phyloP scores from a whole-genome alignment of 331 rosid species.

The Rosa hybrid region DNA sequence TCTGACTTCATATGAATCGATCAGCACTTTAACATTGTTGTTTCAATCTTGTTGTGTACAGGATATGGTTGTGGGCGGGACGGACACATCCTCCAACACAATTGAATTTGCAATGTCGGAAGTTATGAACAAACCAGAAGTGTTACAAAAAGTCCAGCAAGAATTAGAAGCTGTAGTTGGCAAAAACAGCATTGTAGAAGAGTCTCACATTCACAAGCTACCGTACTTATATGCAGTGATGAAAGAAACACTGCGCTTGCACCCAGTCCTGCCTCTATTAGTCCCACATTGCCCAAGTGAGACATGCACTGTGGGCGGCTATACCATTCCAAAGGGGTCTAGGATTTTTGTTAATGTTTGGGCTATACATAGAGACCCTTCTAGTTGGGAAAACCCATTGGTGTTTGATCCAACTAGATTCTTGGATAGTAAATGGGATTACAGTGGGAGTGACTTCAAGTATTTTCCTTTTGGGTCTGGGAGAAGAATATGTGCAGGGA shows the following conservation, averaged over 20 bases:
- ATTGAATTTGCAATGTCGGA: conserved; percentile 72
- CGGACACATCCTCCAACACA: conserved; percentile 69
- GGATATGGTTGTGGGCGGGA: conserved; percentile 87
- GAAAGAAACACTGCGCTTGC: conserved; percentile 79
- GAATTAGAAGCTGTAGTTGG: conserved; percentile 61
- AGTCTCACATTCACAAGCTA: conserved; percentile 52
- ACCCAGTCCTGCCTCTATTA: conserved; percentile 60
- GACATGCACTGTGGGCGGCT: conserved; percentile 54
- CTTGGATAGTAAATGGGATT: conserved; percentile 54
- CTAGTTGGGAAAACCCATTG: conserved; percentile 60
- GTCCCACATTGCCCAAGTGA: conserved; percentile 74
- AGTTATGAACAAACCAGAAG: conserved; percentile 45
- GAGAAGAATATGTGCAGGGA: conserved; percentile 77
- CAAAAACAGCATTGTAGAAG: conserved; percentile 61
- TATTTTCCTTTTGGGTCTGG: conserved; percentile 91
- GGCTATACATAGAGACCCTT: conserved; percentile 81
- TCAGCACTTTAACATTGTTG: not conserved
- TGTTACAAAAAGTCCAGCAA: conserved; percentile 42
- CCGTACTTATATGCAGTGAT: conserved; percentile 66
- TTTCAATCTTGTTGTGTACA: conserved; percentile 10
- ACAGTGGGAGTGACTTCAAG: conserved; percentile 56
- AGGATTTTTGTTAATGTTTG: conserved; percentile 69
- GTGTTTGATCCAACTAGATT: conserved; percentile 69
- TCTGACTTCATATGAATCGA: not conserved
- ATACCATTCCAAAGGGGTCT: conserved; percentile 70